Percentiles rank a stretch among this genome's conserved stretches.
phyloP scores from a whole-genome alignment of 306 rosid species.

The Leucaena leucocephala region DNA sequence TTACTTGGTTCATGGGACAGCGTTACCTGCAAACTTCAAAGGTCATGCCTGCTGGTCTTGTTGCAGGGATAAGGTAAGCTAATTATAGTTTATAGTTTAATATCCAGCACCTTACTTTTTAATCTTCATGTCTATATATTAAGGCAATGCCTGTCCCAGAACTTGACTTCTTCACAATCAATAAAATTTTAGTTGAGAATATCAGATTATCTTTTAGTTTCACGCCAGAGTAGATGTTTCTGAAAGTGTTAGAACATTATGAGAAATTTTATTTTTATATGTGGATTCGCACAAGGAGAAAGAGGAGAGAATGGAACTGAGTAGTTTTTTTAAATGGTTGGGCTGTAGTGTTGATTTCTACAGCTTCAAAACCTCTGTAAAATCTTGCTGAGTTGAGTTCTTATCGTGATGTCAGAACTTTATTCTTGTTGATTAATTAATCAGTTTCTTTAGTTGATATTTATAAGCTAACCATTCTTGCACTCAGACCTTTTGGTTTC shows the following conservation, averaged over 20 bases:
- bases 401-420: not conserved
- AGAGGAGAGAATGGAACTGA: slow-evolving; percentile 5
- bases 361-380: not conserved
- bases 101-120: not conserved
- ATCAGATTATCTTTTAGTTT: not conserved
- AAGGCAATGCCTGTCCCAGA: not conserved
- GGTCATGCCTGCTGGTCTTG: slow-evolving; percentile 72
- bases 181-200: not conserved
- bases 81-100: not conserved
- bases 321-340: not conserved
- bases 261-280: not conserved
- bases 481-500: not conserved
- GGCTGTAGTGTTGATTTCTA: not conserved
- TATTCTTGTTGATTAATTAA: not conserved
- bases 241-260: not conserved
- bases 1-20: slow-evolving; percentile 71
- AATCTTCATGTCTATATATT: slow-evolving; percentile 3
- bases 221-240: not conserved
- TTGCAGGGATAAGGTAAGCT: slow-evolving; percentile 64
- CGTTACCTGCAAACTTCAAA: slow-evolving; percentile 66
- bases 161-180: not conserved
- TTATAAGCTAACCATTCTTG: not conserved
- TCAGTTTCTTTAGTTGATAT: not conserved
- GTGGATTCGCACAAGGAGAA: not conserved
- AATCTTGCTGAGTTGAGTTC: not conserved